Conservation (phyloP, 768 basidiomycete genomes). For the Rhodotorula graminis region DNA sequence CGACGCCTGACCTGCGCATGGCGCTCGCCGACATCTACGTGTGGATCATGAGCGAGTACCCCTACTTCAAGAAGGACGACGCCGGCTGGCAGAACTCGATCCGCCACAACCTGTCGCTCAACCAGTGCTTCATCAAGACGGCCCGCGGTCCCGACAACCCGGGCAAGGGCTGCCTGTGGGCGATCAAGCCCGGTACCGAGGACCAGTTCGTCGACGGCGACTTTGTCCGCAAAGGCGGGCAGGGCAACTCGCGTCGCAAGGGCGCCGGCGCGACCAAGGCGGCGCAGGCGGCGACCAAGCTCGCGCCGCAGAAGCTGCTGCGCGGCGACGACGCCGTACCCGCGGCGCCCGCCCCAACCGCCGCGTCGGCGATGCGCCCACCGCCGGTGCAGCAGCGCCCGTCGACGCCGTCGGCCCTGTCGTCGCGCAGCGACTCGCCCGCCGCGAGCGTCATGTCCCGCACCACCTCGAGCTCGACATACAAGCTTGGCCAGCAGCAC, state of each 20-base stretch:
- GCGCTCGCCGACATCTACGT: conserved; percentile 94
- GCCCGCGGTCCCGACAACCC: conserved; percentile 56
- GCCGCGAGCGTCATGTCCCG: background rate
- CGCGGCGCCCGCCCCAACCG: background rate
- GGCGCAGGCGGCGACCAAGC: background rate
- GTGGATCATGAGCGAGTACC: conserved; percentile 89
- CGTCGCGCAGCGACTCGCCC: conserved; percentile 18
- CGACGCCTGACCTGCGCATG: conserved; percentile 73
- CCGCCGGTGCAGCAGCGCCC: background rate
- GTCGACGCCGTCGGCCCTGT: background rate
- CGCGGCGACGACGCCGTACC: background rate
- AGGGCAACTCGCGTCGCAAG: background rate
- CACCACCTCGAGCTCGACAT: background rate
- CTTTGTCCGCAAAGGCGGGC: conserved; percentile 47
- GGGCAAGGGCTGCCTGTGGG: conserved; percentile 80
- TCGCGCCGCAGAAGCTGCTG: background rate
- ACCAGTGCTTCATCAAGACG: conserved; percentile 80
- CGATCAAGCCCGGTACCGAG: conserved; percentile 73
- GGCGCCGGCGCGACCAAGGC: background rate
- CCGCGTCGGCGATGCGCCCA: no score
- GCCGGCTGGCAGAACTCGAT: conserved; percentile 98
- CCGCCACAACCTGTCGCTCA: conserved; percentile 90
- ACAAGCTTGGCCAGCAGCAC: no score
- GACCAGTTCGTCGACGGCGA: conserved; percentile 77
- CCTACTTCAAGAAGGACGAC: conserved; percentile 86